Evolutionary conservation across 192 early-diverging fungal species (phyloP).

Genomic region (Backusella morwellensis): DNA sequence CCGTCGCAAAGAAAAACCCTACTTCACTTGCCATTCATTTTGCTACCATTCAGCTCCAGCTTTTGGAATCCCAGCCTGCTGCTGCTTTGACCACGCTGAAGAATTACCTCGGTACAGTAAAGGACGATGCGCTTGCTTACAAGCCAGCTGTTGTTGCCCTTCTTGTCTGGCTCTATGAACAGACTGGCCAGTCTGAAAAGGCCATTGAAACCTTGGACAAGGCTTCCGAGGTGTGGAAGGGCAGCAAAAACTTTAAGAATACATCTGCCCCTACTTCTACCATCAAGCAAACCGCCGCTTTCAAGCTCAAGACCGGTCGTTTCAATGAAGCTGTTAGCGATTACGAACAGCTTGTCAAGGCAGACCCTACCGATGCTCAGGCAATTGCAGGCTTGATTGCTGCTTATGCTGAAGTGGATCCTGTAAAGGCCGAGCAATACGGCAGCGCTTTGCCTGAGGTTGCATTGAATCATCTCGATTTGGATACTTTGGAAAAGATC

Average conservation of each 20-base stretch:
- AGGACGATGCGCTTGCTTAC: conserved; percentile 37
- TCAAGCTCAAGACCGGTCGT: conserved; percentile 59
- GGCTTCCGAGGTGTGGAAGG: conserved; percentile 60
- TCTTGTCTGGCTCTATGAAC: conserved; percentile 69
- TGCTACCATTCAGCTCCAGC: conserved; percentile 59
- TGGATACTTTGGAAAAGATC: conserved; percentile 51
- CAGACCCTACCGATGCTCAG: conserved; percentile 60
- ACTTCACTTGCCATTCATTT: conserved; percentile 55
- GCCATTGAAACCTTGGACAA: conserved; percentile 55
- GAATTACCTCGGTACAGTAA: conserved; percentile 36
- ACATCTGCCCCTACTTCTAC: conserved; percentile 31
- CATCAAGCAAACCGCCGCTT: conserved; percentile 64
- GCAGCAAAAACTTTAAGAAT: conserved; percentile 18
- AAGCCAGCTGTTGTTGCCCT: conserved; percentile 67
- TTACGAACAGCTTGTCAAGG: conserved; percentile 67
- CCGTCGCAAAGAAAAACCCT: conserved; percentile 36
- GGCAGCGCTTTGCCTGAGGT: conserved; percentile 47
- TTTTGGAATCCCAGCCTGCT: conserved; percentile 45
- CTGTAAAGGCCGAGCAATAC: conserved; percentile 63
- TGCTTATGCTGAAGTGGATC: conserved; percentile 61
- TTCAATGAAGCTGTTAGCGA: conserved; percentile 63
- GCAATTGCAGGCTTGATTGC: conserved; percentile 66
- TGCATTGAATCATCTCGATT: conserved; percentile 43
- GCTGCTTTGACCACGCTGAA: conserved; percentile 51
- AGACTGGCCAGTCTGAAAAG: conserved; percentile 57